Percentiles rank a stretch among this genome's conserved stretches.
These are phyloP conservation scores for Phytophthora europaea DNA, from an alignment of 352 stramenopile species.

Conservation along the genomic window DNA sequence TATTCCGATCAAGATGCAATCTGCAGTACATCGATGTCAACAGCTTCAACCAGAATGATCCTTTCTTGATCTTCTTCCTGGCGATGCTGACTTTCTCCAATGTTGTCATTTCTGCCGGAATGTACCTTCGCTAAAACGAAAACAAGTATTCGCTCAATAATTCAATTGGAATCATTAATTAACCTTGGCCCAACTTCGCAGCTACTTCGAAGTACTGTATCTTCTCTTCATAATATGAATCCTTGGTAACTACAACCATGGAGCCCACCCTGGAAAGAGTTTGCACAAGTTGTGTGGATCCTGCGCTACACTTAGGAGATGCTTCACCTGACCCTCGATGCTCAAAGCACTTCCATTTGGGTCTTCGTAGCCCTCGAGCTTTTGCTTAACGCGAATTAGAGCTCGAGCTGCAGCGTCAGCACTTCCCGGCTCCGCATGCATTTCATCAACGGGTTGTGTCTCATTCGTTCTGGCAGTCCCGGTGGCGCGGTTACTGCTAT, in stretches of 20 bases:
- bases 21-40: neutral
- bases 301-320: constrained; percentile 97
- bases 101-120: constrained; percentile 24
- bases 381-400: constrained; percentile 97
- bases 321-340: constrained; percentile 98
- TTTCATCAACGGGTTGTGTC: constrained; percentile 31
- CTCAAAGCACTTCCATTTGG: constrained; percentile 96
- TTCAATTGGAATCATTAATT: neutral
- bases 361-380: constrained; percentile 99
- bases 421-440: constrained; percentile 36
- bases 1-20: too few relatives aligned
- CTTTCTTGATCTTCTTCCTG: constrained; percentile 50
- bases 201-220: too few relatives aligned
- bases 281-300: constrained; percentile 97
- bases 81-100: constrained; percentile 36
- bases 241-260: constrained; percentile 89
- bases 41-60: constrained; percentile 27
- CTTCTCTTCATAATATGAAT: too few relatives aligned
- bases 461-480: constrained; percentile 27
- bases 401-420: constrained; percentile 94
- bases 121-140: constrained; percentile 21
- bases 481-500: constrained; percentile 13
- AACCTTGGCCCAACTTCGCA: neutral
- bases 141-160: neutral
- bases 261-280: constrained; percentile 97